Conservation (phyloP, 106 monocot species). For the Hemerocallis citrina region DNA sequence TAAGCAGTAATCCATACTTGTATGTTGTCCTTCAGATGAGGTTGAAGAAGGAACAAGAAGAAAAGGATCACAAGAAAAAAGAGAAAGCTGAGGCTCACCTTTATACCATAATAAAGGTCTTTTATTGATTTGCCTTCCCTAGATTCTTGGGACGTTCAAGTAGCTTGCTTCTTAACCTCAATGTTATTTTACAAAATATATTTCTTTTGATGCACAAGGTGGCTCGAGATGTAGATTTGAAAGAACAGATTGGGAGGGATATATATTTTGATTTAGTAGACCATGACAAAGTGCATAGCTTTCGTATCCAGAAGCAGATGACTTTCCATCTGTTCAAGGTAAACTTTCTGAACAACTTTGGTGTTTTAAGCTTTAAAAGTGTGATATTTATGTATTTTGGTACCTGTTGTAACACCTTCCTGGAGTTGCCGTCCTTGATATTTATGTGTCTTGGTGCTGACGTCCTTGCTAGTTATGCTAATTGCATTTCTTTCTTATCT, state of each 20-base stretch:
- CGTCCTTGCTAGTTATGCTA: too few relatives aligned
- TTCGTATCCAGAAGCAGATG: constrained; percentile 62
- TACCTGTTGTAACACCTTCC: too few relatives aligned
- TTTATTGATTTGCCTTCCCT: not conserved
- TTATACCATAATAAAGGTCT: constrained; percentile 76
- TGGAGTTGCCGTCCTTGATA: too few relatives aligned
- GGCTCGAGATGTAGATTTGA: constrained; percentile 59
- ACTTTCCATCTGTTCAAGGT: constrained; percentile 69
- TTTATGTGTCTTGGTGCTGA: too few relatives aligned
- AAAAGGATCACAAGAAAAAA: constrained; percentile 83
- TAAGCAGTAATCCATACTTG: not conserved
- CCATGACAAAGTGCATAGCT: constrained; percentile 75
- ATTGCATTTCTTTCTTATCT: too few relatives aligned
- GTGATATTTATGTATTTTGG: too few relatives aligned
- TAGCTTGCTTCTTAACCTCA: not conserved
- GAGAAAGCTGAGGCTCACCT: constrained; percentile 87
- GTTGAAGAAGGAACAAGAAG: constrained; percentile 87
- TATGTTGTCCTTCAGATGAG: constrained; percentile 33
- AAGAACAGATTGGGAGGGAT: constrained; percentile 66
- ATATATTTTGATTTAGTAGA: constrained; percentile 84
- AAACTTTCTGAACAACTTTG: not conserved
- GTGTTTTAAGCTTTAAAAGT: too few relatives aligned
- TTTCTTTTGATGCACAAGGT: constrained; percentile 31
- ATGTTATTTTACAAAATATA: constrained; percentile 2
- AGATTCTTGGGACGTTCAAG: not conserved